Percentiles rank a stretch among this genome's conserved stretches.
Evolutionary conservation across 2,329 filamentous ascomycete genomes (phyloP).

Genomic region (Paraphaeosphaeria minitans): DNA sequence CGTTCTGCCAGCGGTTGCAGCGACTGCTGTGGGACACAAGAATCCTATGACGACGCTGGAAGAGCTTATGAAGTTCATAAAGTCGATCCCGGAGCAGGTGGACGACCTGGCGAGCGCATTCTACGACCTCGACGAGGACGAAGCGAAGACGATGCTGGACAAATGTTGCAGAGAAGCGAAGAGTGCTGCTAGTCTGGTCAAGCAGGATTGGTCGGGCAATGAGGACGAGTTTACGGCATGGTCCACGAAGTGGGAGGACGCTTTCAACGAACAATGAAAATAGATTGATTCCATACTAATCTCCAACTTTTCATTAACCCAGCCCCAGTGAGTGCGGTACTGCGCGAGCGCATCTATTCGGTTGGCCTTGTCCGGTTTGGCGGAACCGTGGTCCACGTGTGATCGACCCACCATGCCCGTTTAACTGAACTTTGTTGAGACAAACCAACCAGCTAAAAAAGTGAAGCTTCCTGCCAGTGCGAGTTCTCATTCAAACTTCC

Average conservation of each 20-base stretch:
- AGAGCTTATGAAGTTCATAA: conserved; percentile 61
- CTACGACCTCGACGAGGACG: conserved; percentile 68
- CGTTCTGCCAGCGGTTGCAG: conserved; percentile 14
- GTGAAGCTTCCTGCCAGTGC: no score
- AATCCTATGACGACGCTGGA: conserved; percentile 53
- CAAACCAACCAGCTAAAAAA: no score
- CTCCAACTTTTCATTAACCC: no score
- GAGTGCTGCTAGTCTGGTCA: conserved; percentile 60
- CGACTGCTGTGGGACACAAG: neutral
- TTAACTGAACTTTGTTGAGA: no score
- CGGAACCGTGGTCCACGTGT: no score
- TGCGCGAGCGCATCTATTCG: no score
- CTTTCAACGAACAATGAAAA: conserved; percentile 47
- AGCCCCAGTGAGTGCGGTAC: no score
- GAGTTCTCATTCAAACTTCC: no score
- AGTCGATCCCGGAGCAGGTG: conserved; percentile 67
- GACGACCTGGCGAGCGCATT: conserved; percentile 74
- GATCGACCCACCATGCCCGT: no score
- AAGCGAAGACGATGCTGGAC: conserved; percentile 64
- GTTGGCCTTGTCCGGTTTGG: no score
- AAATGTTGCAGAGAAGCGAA: conserved; percentile 66
- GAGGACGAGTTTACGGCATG: conserved; percentile 80
- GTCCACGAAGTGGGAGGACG: conserved; percentile 63
- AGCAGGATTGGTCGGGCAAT: conserved; percentile 65
- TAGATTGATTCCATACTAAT: no score